phyloP scores from a whole-genome alignment of 2,329 filamentous ascomycete genomes.

The Fusarium gaditjirri region DNA sequence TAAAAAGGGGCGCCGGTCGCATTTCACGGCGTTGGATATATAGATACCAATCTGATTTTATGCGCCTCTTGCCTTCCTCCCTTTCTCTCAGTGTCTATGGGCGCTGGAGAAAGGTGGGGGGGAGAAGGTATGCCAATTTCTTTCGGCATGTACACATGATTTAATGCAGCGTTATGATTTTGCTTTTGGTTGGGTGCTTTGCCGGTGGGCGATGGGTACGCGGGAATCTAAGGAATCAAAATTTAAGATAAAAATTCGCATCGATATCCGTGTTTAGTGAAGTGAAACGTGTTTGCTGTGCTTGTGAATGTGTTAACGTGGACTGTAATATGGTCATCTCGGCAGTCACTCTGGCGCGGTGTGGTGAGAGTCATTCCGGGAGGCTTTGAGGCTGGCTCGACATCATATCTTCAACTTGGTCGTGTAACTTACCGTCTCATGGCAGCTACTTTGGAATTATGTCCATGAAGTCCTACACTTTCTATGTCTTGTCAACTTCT shows the following conservation, averaged over 20 bases:
- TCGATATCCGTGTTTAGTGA: slow-evolving; percentile 10
- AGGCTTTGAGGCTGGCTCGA: neutral
- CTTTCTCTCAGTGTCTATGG: slow-evolving; percentile 1
- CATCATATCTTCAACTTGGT: neutral
- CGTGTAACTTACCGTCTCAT: neutral
- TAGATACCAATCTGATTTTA: slow-evolving; percentile 41
- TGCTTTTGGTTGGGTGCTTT: slow-evolving; percentile 24
- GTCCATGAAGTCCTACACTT: neutral
- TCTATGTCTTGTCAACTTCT: neutral
- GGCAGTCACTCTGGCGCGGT: neutral
- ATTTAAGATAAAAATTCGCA: slow-evolving; percentile 21
- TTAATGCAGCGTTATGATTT: slow-evolving; percentile 28
- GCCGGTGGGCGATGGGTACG: slow-evolving; percentile 17
- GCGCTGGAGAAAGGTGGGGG: neutral
- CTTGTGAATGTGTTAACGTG: neutral
- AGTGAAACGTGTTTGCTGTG: slow-evolving; percentile 12
- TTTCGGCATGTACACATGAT: slow-evolving; percentile 23
- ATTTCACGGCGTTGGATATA: slow-evolving; percentile 46
- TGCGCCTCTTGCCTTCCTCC: neutral
- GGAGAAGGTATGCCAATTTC: neutral
- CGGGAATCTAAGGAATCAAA: slow-evolving; percentile 11
- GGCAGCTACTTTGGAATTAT: neutral
- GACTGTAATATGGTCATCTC: neutral
- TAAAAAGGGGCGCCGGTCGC: slow-evolving; percentile 37
- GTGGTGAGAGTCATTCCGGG: no score